phyloP scores from a whole-genome alignment of 169 alveolate genomes.

The Plasmodium berghei region DNA sequence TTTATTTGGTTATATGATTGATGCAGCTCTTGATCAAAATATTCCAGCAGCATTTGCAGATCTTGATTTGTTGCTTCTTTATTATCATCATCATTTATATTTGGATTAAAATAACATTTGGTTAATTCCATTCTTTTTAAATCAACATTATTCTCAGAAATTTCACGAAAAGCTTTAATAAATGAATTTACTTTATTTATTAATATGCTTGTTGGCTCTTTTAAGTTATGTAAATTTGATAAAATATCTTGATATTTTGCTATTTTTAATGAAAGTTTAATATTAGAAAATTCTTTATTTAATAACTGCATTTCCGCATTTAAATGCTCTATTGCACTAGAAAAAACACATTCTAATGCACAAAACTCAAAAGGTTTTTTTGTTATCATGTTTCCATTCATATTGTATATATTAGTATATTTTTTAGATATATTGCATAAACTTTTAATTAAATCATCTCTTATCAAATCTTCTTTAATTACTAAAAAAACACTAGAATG shows the following conservation, averaged over 20 bases:
- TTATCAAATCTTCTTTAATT: conserved; percentile 82
- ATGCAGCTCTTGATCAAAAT: conserved; percentile 90
- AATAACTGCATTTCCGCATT: conserved; percentile 74
- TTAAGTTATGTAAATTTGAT: conserved; percentile 85
- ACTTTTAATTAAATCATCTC: conserved; percentile 83
- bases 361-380: conserved; percentile 87
- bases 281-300: conserved; percentile 75
- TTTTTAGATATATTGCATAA: conserved; percentile 80
- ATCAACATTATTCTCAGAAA: conserved; percentile 78
- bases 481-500: conserved; percentile 81
- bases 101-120: conserved; percentile 67
- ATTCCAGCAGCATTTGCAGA: conserved; percentile 87
- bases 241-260: conserved; percentile 80
- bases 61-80: conserved; percentile 80
- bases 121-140: conserved; percentile 77
- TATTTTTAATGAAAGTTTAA: conserved; percentile 51
- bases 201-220: conserved; percentile 84
- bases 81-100: conserved; percentile 34
- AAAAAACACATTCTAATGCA: conserved; percentile 87
- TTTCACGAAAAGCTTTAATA: conserved; percentile 83
- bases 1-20: conserved; percentile 78
- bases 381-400: conserved; percentile 53
- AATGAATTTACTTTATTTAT: conserved; percentile 81
- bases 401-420: conserved; percentile 69
- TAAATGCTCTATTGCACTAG: conserved; percentile 85